A percentile compares a stretch with the other conserved stretches of the same genome.
These are phyloP conservation scores for Metschnikowia corniflorae DNA, from an alignment of 805 yeast genomes.

Conservation along the genomic window DNA sequence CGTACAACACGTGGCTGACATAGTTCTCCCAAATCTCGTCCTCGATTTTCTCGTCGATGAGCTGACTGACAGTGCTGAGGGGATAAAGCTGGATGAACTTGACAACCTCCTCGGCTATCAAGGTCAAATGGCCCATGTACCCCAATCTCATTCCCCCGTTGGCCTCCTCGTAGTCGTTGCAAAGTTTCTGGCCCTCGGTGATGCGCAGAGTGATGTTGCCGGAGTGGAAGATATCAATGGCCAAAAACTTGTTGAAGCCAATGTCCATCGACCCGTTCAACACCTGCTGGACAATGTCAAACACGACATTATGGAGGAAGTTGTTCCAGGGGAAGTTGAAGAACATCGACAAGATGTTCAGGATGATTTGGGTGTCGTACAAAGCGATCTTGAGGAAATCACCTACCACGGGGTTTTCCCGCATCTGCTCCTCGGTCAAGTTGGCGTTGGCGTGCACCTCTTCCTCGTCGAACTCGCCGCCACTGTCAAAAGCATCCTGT, in stretches of 20 bases:
- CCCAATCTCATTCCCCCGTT: slow-evolving; percentile 28
- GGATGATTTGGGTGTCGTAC: slow-evolving; percentile 41
- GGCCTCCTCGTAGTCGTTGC: slow-evolving; percentile 24
- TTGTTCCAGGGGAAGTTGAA: slow-evolving; percentile 47
- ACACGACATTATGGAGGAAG: slow-evolving; percentile 45
- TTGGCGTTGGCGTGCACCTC: slow-evolving; percentile 44
- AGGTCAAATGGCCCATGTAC: slow-evolving; percentile 31
- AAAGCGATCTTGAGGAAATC: slow-evolving; percentile 41
- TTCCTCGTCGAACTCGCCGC: slow-evolving; percentile 31
- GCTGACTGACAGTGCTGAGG: slow-evolving; percentile 32
- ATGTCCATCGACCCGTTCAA: slow-evolving; percentile 47
- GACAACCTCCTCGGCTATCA: slow-evolving; percentile 31
- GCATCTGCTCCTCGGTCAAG: slow-evolving; percentile 40
- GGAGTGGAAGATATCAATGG: slow-evolving; percentile 56
- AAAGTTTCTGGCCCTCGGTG: slow-evolving; percentile 43
- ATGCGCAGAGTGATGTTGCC: slow-evolving; percentile 42
- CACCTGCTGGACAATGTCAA: slow-evolving; percentile 46
- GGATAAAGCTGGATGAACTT: slow-evolving; percentile 38
- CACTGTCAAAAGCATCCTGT: slow-evolving; percentile 22
- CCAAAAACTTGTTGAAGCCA: slow-evolving; percentile 45
- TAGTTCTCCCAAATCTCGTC: slow-evolving; percentile 71
- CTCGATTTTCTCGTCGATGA: slow-evolving; percentile 36
- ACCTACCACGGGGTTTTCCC: slow-evolving; percentile 43
- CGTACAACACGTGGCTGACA: slow-evolving; percentile 77
- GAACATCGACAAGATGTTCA: slow-evolving; percentile 42